Evolutionary conservation across 2,329 filamentous ascomycete genomes (phyloP), one percentile per base, ranked within the genome.

Genomic region (Aurifilum marmelostoma): DNA sequence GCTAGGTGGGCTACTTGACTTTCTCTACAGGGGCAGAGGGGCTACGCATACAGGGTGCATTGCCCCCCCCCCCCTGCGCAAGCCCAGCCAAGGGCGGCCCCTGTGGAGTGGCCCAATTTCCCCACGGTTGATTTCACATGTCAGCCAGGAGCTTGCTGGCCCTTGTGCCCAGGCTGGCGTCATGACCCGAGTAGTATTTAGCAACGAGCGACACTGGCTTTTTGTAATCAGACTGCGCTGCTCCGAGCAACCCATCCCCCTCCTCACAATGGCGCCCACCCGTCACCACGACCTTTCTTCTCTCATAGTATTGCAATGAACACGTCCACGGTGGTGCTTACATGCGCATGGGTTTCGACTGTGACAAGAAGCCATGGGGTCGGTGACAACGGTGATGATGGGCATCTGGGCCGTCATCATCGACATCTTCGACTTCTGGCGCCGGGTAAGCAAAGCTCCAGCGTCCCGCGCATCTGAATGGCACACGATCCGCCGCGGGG

Each of bases 391-490:
- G 75, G 77, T 84, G 70, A 76, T 82, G 61, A 73, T 82, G 70
- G 82, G 85, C 58, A 76, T 90, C 69, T 86, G 85, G 80, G 83
- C 83, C 71, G 83, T 91, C 80, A 76, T 91, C 47, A 76, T 88
- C 43, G 88, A 91, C 71, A 88, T 91, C 63, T 78, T 84, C 69
- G 79, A 82, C 58, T 91, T 89, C 76, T 91, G 89, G 89, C 83
- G 84, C 77, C 81, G 83, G 77, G 89, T 91, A 79, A 72, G 79
- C 75, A 68, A 43, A 7, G 34, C 21, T n/a, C 61, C 58, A 32
- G 21, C 27, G 18, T 29, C 43, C 18, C 16, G 27, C 27, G n/a
- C 39, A 37, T 14, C 16, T n/a, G 3, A 34, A 29, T 54, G 29
- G 2, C 43, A 37, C 12, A 37, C 18, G 2, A 29, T 52, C 34